Evolutionary conservation across 139 green algal species (phyloP).

Genomic region (Chlamydomonas eustigma): DNA sequence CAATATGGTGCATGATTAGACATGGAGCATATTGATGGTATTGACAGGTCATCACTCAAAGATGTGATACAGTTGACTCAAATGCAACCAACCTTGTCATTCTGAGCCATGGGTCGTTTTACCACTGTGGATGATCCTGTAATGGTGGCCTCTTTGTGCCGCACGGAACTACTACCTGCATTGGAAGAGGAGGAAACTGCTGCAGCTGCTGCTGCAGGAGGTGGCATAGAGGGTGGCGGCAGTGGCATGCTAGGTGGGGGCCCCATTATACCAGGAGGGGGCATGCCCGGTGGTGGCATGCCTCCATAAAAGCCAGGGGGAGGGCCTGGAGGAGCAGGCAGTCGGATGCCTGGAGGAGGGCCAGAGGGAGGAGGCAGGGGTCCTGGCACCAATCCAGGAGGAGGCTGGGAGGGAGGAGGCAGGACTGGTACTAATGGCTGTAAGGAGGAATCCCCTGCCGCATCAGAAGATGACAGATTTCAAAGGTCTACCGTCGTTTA

Average conservation of each 20-base stretch:
- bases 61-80: too few relatives aligned
- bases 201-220: slow-evolving; percentile 33
- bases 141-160: slow-evolving; percentile 42
- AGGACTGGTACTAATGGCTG: too few relatives aligned
- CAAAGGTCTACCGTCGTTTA: too few relatives aligned
- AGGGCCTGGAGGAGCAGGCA: slow-evolving; percentile 8
- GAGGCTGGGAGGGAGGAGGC: too few relatives aligned
- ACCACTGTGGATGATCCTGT: slow-evolving; percentile 67
- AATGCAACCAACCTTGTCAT: slow-evolving; percentile 46
- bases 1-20: too few relatives aligned
- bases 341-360: slow-evolving; percentile 22
- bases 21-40: too few relatives aligned
- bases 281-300: slow-evolving; percentile 1
- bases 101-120: slow-evolving; percentile 61
- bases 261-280: not conserved
- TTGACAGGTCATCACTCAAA: too few relatives aligned
- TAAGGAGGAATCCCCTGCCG: too few relatives aligned
- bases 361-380: slow-evolving; percentile 29
- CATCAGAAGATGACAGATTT: too few relatives aligned
- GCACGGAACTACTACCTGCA: not conserved
- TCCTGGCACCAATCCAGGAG: too few relatives aligned
- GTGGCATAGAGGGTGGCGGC: slow-evolving; percentile 24
- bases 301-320: slow-evolving; percentile 14
- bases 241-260: slow-evolving; percentile 6
- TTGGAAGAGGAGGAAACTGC: slow-evolving; percentile 14